These are phyloP conservation scores for Tripidium arundinaceum DNA, from an alignment of 202 grass and related monocot genomes.

Conservation along the genomic window DNA sequence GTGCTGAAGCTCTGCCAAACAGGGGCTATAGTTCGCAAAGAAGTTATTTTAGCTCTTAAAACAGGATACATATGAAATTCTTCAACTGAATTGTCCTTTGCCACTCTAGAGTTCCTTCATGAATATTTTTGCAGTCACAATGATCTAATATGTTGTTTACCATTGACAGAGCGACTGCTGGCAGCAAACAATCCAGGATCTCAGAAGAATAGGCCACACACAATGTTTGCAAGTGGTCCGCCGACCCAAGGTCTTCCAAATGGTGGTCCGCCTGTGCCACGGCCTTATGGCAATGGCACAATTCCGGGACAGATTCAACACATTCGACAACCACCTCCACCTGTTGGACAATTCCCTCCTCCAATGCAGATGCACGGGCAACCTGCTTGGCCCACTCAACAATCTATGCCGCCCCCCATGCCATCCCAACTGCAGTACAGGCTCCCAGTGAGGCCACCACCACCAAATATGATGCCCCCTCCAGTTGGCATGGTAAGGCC, in stretches of 20 bases:
- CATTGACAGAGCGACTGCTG: conserved; percentile 63
- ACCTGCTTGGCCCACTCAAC: conserved; percentile 42
- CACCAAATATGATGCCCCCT: conserved; percentile 46
- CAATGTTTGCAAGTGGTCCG: conserved; percentile 83
- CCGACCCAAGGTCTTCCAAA: conserved; percentile 50
- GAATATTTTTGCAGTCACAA: background rate
- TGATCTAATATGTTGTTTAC: conserved; percentile 8
- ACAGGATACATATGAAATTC: background rate
- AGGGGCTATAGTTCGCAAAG: background rate
- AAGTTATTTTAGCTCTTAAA: background rate
- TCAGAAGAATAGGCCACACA: conserved; percentile 86
- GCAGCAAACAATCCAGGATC: conserved; percentile 73
- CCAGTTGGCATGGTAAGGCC: conserved; percentile 56
- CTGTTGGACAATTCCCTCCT: conserved; percentile 60
- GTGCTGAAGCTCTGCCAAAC: background rate
- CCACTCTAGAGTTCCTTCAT: background rate
- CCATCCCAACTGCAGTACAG: conserved; percentile 48
- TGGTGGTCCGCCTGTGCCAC: conserved; percentile 49
- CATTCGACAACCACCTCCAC: conserved; percentile 41
- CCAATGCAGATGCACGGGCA: conserved; percentile 48
- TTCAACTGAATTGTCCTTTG: background rate
- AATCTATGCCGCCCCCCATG: conserved; percentile 35
- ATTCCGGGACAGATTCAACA: conserved; percentile 38
- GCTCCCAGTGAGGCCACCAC: conserved; percentile 48
- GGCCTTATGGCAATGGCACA: conserved; percentile 52